Evolutionary conservation across 352 stramenopile genomes (phyloP).

Genomic region (Stramenopiles sp.): DNA sequence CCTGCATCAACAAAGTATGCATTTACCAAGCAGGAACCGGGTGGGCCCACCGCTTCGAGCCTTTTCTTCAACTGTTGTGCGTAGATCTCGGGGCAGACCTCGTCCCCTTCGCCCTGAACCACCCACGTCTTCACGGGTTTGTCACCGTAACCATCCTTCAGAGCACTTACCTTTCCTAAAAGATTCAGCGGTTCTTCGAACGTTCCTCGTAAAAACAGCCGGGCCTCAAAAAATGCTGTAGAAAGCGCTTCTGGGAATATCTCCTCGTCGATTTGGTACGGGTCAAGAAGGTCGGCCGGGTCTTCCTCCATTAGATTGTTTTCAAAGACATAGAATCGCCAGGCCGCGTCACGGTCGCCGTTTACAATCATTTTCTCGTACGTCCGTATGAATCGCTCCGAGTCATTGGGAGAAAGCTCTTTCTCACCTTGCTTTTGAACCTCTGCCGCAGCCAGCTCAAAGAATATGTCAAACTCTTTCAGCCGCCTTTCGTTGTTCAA

Average conservation of each 20-base stretch:
- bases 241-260: not conserved
- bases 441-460: not conserved
- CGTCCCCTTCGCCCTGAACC: not conserved
- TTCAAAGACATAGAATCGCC: not conserved
- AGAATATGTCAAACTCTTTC: not conserved
- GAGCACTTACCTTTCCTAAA: not conserved
- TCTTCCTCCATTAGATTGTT: not conserved
- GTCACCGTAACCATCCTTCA: not conserved
- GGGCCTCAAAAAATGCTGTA: not conserved
- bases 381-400: not conserved
- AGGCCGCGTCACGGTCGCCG: not conserved
- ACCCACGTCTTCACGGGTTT: not conserved
- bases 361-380: constrained; percentile 1
- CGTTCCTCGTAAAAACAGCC: not conserved
- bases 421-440: no score
- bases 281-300: not conserved
- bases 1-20: not conserved
- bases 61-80: not conserved
- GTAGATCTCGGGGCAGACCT: not conserved
- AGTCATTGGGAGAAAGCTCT: not conserved
- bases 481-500: not conserved
- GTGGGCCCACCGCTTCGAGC: no score
- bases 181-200: not conserved
- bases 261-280: not conserved
- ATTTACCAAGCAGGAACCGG: no score